Conservation (phyloP, 352 stramenopile genomes). For the Halophytophthora polymorphica region DNA sequence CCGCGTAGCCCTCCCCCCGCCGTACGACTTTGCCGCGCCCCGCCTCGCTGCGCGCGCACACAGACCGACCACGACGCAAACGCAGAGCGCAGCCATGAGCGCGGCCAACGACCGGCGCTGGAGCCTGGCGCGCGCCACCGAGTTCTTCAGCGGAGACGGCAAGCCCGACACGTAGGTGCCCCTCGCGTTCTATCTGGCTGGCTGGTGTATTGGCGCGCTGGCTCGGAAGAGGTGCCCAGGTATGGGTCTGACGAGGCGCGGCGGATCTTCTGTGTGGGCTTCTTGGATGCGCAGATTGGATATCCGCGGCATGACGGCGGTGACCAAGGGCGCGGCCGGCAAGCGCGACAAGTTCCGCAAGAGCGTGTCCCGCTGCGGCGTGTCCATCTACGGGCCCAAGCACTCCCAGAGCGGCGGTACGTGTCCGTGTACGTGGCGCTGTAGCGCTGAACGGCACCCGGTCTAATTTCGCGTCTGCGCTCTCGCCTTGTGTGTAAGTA, state of each 20-base stretch:
- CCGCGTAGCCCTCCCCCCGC: no score
- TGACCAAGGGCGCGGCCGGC: constrained; percentile 78
- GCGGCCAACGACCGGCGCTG: constrained; percentile 67
- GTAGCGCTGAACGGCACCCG: no score
- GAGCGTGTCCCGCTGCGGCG: constrained; percentile 79
- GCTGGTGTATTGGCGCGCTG: no score
- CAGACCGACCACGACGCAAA: no score
- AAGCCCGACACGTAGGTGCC: constrained; percentile 78
- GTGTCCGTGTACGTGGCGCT: neutral
- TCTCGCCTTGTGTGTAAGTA: neutral
- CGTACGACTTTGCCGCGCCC: no score
- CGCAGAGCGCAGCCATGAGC: constrained; percentile 31
- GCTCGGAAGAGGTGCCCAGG: no score
- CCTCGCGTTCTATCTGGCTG: neutral
- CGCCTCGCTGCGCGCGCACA: no score
- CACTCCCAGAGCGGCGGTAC: constrained; percentile 52
- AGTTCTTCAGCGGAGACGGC: constrained; percentile 87
- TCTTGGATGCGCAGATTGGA: constrained; percentile 49
- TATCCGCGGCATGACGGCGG: constrained; percentile 84
- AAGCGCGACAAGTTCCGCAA: constrained; percentile 89
- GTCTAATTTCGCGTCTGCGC: no score
- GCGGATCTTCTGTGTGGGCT: neutral
- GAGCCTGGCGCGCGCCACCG: constrained; percentile 81
- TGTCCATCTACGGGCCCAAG: constrained; percentile 86
- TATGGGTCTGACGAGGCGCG: no score